Evolutionary conservation across 345 rosid species (phyloP).

Genomic region (Rhodamnia argentea): DNA sequence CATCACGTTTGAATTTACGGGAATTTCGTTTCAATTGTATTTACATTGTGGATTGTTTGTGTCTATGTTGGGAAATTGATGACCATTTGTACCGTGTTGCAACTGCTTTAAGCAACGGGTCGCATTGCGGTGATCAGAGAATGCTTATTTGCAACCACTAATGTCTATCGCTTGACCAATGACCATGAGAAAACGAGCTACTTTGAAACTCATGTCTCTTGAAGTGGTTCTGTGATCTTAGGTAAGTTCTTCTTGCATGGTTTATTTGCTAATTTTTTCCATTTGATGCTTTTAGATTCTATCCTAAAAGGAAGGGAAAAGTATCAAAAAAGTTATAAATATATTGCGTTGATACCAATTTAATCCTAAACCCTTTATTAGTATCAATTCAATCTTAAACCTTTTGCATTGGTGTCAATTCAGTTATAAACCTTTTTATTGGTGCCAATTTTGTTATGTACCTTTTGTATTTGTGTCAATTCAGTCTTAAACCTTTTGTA

Average conservation of each 20-base stretch:
- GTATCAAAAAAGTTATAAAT: no score
- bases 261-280: neutral
- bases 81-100: neutral
- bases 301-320: rapidly evolving
- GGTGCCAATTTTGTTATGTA: no score
- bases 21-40: neutral
- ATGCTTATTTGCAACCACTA: rapidly evolving
- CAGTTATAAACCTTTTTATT: no score
- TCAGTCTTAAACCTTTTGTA: no score
- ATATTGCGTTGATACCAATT: no score
- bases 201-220: neutral
- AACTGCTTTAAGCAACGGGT: neutral
- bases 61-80: neutral
- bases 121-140: neutral
- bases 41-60: neutral
- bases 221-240: no score
- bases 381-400: no score
- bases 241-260: no score
- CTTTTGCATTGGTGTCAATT: no score
- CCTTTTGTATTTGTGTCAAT: no score
- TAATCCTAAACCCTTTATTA: no score
- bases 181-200: neutral
- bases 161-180: neutral
- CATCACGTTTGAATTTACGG: neutral
- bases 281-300: neutral